These are phyloP conservation scores for Kuraishia piskuri DNA, from an alignment of 805 yeast species.

Conservation along the genomic window DNA sequence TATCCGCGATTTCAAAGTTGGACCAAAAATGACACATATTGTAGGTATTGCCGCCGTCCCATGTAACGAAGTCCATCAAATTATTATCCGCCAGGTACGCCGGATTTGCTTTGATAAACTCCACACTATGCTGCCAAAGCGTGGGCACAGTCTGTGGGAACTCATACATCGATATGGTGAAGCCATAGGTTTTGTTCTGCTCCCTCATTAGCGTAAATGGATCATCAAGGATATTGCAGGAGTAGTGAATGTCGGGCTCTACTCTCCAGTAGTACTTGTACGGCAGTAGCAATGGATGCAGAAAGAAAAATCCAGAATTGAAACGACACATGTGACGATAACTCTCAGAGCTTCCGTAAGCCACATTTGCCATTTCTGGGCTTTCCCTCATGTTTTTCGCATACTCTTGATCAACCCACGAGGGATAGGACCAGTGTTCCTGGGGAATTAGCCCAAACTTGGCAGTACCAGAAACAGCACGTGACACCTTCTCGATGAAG, in stretches of 20 bases:
- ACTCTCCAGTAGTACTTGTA: slow-evolving; percentile 54
- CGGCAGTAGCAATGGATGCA: slow-evolving; percentile 31
- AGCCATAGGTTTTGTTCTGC: slow-evolving; percentile 38
- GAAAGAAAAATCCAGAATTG: slow-evolving; percentile 43
- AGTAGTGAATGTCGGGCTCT: slow-evolving; percentile 41
- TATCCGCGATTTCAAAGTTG: slow-evolving; percentile 57
- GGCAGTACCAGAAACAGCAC: slow-evolving; percentile 30
- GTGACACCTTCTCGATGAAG: slow-evolving; percentile 24
- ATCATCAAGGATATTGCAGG: slow-evolving; percentile 45
- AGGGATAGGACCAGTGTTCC: slow-evolving; percentile 41
- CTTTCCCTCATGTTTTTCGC: slow-evolving; percentile 21
- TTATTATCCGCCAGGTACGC: slow-evolving; percentile 29
- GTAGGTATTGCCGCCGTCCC: slow-evolving; percentile 33
- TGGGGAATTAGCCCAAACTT: slow-evolving; percentile 33
- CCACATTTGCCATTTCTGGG: slow-evolving; percentile 24
- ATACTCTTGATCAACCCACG: slow-evolving; percentile 25
- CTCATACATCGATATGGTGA: slow-evolving; percentile 41
- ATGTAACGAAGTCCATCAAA: slow-evolving; percentile 31
- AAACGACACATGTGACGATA: slow-evolving; percentile 65
- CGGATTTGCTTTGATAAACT: slow-evolving; percentile 28
- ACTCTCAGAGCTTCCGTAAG: slow-evolving; percentile 50
- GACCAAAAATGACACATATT: slow-evolving; percentile 57
- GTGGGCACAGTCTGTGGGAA: slow-evolving; percentile 36
- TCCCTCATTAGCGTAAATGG: slow-evolving; percentile 40
- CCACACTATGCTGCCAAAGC: slow-evolving; percentile 37